These are phyloP conservation scores for Clathrus columnatus DNA, from an alignment of 768 basidiomycete species.

Conservation along the genomic window DNA sequence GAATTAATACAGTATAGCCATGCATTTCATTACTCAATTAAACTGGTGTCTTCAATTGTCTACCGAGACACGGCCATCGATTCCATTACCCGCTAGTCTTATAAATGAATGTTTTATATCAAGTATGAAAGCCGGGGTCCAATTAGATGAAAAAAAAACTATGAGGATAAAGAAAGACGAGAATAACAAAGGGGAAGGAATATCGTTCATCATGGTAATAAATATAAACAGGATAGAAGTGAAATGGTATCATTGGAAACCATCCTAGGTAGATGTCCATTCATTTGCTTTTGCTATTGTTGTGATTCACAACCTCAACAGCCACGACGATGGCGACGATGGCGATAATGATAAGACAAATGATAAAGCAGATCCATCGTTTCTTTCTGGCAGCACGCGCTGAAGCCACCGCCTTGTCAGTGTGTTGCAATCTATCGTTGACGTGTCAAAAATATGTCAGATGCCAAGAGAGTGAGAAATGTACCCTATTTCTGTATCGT, in stretches of 20 bases:
- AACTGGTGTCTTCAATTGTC: no score
- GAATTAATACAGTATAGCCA: no score
- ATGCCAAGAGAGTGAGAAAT: conserved; percentile 16
- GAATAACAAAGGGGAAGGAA: neutral
- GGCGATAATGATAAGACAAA: conserved; percentile 52
- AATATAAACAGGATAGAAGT: conserved; percentile 3
- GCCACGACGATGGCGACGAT: conserved; percentile 58
- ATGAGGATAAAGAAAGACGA: neutral
- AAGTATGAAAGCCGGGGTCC: neutral
- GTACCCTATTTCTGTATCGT: conserved; percentile 65
- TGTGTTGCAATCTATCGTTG: conserved; percentile 58
- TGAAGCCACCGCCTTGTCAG: conserved; percentile 77
- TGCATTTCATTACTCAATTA: neutral
- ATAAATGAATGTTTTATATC: no score
- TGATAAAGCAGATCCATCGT: conserved; percentile 93
- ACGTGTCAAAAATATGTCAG: conserved; percentile 2
- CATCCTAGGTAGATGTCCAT: neutral
- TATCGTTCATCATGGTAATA: conserved; percentile 9
- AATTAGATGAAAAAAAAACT: neutral
- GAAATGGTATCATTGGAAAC: conserved; percentile 1
- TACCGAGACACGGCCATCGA: neutral
- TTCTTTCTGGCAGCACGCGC: conserved; percentile 88
- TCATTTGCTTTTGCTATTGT: conserved; percentile 29
- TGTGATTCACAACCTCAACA: conserved; percentile 44
- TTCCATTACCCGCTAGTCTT: neutral